Conservation (phyloP, 331 rosid species). For the Quercus tomentella region DNA sequence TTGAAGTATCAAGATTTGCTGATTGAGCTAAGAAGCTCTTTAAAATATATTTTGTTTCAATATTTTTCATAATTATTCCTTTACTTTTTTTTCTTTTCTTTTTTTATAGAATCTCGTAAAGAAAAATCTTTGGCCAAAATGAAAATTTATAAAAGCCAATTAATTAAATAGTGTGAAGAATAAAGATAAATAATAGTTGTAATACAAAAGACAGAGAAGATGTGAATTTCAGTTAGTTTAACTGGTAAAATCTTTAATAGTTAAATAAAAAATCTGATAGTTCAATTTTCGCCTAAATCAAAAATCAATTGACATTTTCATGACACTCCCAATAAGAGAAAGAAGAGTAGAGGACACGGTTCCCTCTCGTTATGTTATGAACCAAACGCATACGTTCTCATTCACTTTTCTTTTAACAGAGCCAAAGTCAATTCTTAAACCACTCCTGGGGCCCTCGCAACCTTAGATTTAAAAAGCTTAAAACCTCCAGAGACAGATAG, state of each 20-base stretch:
- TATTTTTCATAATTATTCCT: too few species aligned
- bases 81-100: too few species aligned
- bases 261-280: fast-evolving
- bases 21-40: too few species aligned
- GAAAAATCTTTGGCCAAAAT: too few species aligned
- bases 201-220: fast-evolving
- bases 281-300: fast-evolving
- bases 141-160: too few species aligned
- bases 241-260: fast-evolving
- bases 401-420: not conserved
- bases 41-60: too few species aligned
- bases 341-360: not conserved
- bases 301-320: fast-evolving
- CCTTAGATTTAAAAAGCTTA: not conserved
- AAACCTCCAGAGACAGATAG: not conserved
- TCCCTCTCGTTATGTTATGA: not conserved
- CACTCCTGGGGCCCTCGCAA: not conserved
- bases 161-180: too few species aligned
- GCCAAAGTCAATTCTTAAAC: not conserved
- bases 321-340: not conserved
- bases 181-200: too few species aligned
- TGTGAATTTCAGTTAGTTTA: fast-evolving
- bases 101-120: too few species aligned
- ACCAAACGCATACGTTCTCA: slow-evolving; percentile 18
- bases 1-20: too few species aligned